Evolutionary conservation across 2,329 filamentous ascomycete genomes (phyloP).

Genomic region (Paraphaeosphaeria sporulosa): DNA sequence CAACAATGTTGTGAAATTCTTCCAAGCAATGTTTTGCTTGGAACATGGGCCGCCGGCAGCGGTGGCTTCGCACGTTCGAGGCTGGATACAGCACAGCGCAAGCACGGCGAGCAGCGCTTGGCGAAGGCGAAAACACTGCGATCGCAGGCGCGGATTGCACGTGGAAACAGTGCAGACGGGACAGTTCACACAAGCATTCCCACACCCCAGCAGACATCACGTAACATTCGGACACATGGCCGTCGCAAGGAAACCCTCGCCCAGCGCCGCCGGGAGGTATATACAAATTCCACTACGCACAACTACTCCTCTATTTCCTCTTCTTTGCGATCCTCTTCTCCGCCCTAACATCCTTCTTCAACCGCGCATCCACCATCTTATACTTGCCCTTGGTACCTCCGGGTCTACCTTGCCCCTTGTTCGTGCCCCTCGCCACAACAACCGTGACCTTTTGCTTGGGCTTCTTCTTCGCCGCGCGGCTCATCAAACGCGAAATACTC

Average conservation of each 20-base stretch:
- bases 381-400: slow-evolving; percentile 95
- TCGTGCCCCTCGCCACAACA: slow-evolving; percentile 84
- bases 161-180: too few relatives aligned
- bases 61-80: too few relatives aligned
- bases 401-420: slow-evolving; percentile 85
- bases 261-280: background rate
- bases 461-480: slow-evolving; percentile 84
- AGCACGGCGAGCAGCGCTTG: too few relatives aligned
- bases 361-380: slow-evolving; percentile 92
- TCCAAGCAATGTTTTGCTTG: too few relatives aligned
- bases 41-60: too few relatives aligned
- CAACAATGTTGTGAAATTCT: too few relatives aligned
- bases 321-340: slow-evolving; percentile 83
- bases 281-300: background rate
- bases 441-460: slow-evolving; percentile 83
- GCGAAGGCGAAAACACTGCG: too few relatives aligned
- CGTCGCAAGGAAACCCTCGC: background rate
- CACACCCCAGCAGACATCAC: too few relatives aligned
- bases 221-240: background rate
- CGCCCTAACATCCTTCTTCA: slow-evolving; percentile 95
- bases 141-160: too few relatives aligned
- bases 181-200: too few relatives aligned
- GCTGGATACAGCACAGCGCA: too few relatives aligned
- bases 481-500: slow-evolving; percentile 81
- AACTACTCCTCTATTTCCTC: slow-evolving; percentile 58